phyloP scores from a whole-genome alignment of 352 stramenopile genomes.

The Phytophthora sojae region DNA sequence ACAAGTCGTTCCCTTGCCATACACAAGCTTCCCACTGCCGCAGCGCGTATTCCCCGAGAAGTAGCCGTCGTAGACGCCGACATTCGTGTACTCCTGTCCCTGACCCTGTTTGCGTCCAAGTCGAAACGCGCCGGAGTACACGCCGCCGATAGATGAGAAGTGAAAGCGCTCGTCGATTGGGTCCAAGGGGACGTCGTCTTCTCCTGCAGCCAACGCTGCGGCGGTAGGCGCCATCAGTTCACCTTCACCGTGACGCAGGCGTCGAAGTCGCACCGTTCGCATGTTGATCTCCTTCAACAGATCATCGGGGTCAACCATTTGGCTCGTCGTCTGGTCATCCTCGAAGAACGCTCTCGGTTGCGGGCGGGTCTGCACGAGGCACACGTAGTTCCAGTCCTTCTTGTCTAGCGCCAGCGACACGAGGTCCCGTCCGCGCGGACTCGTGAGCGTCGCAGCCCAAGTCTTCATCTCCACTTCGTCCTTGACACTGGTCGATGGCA shows the following conservation, averaged over 20 bases:
- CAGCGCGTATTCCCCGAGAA: conserved; percentile 52
- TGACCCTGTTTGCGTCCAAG: conserved; percentile 61
- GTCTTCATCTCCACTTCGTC: conserved; percentile 60
- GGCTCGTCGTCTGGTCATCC: conserved; percentile 61
- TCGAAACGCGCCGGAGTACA: conserved; percentile 63
- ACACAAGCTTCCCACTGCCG: conserved; percentile 63
- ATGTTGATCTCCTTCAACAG: conserved; percentile 71
- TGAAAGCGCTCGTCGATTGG: conserved; percentile 70
- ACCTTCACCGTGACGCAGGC: conserved; percentile 62
- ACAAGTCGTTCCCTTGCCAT: conserved; percentile 62
- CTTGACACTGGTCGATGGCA: conserved; percentile 36
- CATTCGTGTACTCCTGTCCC: conserved; percentile 70
- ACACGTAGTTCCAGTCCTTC: conserved; percentile 72
- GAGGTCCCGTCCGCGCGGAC: conserved; percentile 55
- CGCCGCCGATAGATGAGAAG: conserved; percentile 66
- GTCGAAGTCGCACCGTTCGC: conserved; percentile 59
- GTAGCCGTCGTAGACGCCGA: conserved; percentile 69
- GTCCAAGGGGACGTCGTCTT: conserved; percentile 31
- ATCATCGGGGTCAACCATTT: conserved; percentile 56
- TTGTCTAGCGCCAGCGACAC: conserved; percentile 61
- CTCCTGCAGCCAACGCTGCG: conserved; percentile 17
- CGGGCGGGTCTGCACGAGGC: conserved; percentile 63
- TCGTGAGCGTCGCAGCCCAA: conserved; percentile 64
- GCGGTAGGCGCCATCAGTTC: conserved; percentile 43
- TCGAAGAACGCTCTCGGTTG: conserved; percentile 61